Evolutionary conservation across 2,329 filamentous ascomycete species (phyloP).

Genomic region (Apiospora koreana): DNA sequence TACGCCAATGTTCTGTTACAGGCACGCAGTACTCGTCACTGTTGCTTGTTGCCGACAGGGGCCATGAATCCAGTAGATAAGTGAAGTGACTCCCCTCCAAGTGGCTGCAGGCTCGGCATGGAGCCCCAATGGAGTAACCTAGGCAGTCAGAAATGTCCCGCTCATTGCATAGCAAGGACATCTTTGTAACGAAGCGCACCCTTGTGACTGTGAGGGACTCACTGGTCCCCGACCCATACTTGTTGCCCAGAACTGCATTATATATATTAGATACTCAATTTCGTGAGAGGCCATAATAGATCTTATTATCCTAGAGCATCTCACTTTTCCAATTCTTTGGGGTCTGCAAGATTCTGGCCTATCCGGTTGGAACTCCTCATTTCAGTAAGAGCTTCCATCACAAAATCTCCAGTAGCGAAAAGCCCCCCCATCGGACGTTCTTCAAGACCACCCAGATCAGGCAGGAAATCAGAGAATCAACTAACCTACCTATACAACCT

Average conservation of each 20-base stretch:
- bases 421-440: neutral
- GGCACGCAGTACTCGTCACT: neutral
- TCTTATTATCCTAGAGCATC: neutral
- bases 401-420: neutral
- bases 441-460: neutral
- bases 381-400: neutral
- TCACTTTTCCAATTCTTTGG: neutral
- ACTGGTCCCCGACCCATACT: neutral
- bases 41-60: neutral
- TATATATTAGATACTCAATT: neutral
- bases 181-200: neutral
- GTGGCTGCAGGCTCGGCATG: neutral
- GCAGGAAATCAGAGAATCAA: neutral
- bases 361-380: neutral
- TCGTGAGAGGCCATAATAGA: neutral
- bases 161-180: neutral
- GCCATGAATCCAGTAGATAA: neutral
- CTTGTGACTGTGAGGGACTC: slow-evolving; percentile 7
- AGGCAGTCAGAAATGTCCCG: neutral
- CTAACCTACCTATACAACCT: neutral
- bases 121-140: neutral
- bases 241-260: neutral
- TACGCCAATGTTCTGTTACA: neutral
- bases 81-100: neutral
- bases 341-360: neutral